These are phyloP conservation scores for Leccinum variicolor DNA, from an alignment of 768 basidiomycete species.

Conservation along the genomic window DNA sequence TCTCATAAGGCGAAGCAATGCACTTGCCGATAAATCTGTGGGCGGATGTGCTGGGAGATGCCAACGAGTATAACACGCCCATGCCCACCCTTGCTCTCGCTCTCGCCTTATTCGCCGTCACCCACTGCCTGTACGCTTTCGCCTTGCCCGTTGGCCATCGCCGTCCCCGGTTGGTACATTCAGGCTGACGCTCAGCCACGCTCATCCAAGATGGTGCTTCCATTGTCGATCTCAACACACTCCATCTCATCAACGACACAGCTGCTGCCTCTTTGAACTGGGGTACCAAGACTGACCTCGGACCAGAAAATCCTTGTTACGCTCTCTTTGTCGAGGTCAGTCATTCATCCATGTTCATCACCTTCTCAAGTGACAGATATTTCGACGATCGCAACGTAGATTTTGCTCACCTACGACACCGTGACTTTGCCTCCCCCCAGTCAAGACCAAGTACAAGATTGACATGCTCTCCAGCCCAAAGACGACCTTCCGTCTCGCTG, in stretches of 20 bases:
- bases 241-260: constrained; percentile 95
- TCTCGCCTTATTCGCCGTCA: too few relatives aligned
- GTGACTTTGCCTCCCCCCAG: constrained; percentile 64
- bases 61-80: too few relatives aligned
- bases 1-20: background rate
- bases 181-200: constrained; percentile 80
- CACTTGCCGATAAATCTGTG: background rate
- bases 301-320: constrained; percentile 73
- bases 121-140: too few relatives aligned
- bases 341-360: constrained; percentile 88
- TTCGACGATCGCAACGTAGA: constrained; percentile 97
- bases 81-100: too few relatives aligned
- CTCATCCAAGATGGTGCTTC: constrained; percentile 86
- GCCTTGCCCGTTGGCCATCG: constrained; percentile 41
- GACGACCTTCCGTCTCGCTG: constrained; percentile 85
- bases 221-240: constrained; percentile 85
- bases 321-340: constrained; percentile 96
- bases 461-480: constrained; percentile 90
- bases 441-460: constrained; percentile 95
- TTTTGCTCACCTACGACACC: constrained; percentile 70
- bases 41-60: too few relatives aligned
- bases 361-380: constrained; percentile 91
- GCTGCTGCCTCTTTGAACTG: constrained; percentile 96
- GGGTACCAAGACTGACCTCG: constrained; percentile 95
- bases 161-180: constrained; percentile 93